Evolutionary conservation across 495 filamentous ascomycete genomes (phyloP), one percentile per base, ranked within the genome.

Genomic region (Hypoxylon rickii): DNA sequence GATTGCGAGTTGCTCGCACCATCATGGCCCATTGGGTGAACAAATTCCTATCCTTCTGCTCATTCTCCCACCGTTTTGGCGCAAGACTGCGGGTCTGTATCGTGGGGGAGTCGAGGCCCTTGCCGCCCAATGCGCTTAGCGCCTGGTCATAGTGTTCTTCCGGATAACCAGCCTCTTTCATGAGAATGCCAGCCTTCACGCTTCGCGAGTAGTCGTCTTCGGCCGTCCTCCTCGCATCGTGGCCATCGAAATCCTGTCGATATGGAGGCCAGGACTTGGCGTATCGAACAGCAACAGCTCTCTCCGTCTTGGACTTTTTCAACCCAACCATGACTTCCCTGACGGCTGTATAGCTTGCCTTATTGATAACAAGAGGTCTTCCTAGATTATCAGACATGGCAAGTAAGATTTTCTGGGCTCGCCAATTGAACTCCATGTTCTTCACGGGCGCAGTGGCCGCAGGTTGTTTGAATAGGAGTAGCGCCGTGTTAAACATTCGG

Each of bases 221-320:
- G 3, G 58, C 62, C 1, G 59, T 60, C 24, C 69, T 68, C 17
- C 63, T 71, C 45, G 74, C 72, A 54, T 79, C 77, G 0, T 72
- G 64, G 1, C 75, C 77, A 38, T 79, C 75, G 20, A 73, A 67
- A 12, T 68, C 63, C 57, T 69, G 62, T 18, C 71, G 67, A 48
- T 74, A 76, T 5, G 77, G 76, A 5, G 77, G 77, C 77, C 75
- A 79, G 0, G 76, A 75, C 20, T 68, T 67, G 3, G 67, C 57
- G 29, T 68, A 63, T 34, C 76, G 72, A 15, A 66, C 36, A 5
- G 70, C 69, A 17, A 70, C 68, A 7, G 44, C 67, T 15, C 46
- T 68, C 64, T 79, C 77, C 2, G 48, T 48, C 20, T 55, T 37
- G 12, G 63, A 70, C 40, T 76, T 79, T 11, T 51, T 54, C 39